These are phyloP conservation scores for Baorangia bicolor DNA, from an alignment of 768 basidiomycete species.

Conservation along the genomic window DNA sequence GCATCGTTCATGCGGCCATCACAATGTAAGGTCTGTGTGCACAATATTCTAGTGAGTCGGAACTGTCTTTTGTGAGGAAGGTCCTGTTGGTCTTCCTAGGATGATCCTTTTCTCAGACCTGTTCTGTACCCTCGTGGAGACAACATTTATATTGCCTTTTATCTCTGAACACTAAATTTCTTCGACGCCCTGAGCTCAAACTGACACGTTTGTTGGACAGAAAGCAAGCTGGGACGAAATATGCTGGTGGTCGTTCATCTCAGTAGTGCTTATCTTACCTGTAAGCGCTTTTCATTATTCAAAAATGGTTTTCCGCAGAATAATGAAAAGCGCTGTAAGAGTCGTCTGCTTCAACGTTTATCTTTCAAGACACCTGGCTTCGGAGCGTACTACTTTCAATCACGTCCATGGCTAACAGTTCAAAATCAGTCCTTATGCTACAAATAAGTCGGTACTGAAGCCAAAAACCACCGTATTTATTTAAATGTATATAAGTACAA, in stretches of 20 bases:
- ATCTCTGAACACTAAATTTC: slow-evolving; percentile 11
- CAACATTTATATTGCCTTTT: slow-evolving; percentile 23
- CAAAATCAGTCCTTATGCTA: neutral
- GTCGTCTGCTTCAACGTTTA: neutral
- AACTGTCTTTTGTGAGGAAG: neutral
- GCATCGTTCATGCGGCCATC: neutral
- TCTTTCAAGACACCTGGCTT: neutral
- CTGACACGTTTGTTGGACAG: slow-evolving; percentile 14
- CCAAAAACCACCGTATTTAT: neutral
- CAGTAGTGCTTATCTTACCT: no score
- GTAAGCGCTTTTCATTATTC: no score
- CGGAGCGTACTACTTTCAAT: neutral
- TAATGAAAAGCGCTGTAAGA: no score
- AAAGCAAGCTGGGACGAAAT: neutral
- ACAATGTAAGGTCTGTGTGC: neutral
- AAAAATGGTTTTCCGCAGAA: no score
- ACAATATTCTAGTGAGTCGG: slow-evolving; percentile 10
- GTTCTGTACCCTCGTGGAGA: slow-evolving; percentile 32
- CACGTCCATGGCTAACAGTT: neutral
- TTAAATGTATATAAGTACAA: neutral
- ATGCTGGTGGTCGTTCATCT: neutral
- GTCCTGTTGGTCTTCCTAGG: slow-evolving; percentile 2
- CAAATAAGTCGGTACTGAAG: neutral
- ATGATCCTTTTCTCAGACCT: slow-evolving; percentile 31
- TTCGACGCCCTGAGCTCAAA: neutral